These are phyloP conservation scores for Zymoseptoria tritici DNA, from an alignment of 2,329 filamentous ascomycete genomes.

Conservation along the genomic window DNA sequence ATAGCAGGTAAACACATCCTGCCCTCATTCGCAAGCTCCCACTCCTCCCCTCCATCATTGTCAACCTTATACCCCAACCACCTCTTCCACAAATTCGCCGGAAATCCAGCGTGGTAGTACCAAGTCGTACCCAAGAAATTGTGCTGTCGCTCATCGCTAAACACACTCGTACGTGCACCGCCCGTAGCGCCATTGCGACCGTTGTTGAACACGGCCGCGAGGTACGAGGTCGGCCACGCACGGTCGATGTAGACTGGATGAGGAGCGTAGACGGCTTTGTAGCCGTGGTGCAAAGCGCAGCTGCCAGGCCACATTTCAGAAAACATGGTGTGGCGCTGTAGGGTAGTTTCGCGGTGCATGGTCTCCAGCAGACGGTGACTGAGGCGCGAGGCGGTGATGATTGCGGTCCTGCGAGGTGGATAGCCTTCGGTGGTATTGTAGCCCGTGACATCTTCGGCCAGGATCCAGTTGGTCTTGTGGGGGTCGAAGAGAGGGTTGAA, in stretches of 20 bases:
- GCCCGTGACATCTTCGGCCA: slow-evolving; percentile 62
- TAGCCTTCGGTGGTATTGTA: slow-evolving; percentile 50
- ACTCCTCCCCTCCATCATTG: slow-evolving; percentile 41
- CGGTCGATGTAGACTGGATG: slow-evolving; percentile 52
- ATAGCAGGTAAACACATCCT: slow-evolving; percentile 44
- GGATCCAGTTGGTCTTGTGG: slow-evolving; percentile 64
- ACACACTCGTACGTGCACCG: slow-evolving; percentile 42
- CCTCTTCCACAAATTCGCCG: slow-evolving; percentile 48
- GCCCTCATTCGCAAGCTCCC: slow-evolving; percentile 38
- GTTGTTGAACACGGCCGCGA: slow-evolving; percentile 50
- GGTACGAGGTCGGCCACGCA: slow-evolving; percentile 47
- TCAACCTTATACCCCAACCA: slow-evolving; percentile 51
- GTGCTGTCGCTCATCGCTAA: slow-evolving; percentile 45
- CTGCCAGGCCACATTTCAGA: slow-evolving; percentile 71
- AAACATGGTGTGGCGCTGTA: slow-evolving; percentile 64
- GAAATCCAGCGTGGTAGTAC: slow-evolving; percentile 48
- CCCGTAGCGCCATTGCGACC: slow-evolving; percentile 46
- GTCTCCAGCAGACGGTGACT: slow-evolving; percentile 58
- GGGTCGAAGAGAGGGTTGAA: slow-evolving; percentile 72
- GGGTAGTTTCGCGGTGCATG: slow-evolving; percentile 70
- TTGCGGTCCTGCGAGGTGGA: slow-evolving; percentile 61
- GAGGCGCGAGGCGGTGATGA: slow-evolving; percentile 64
- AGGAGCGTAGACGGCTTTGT: slow-evolving; percentile 65
- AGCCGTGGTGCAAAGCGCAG: slow-evolving; percentile 64
- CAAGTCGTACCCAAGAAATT: slow-evolving; percentile 48